Base-by-base conservation (phyloP, 805 yeast genomes). In the Pichia nanzhaoensis region DNA sequence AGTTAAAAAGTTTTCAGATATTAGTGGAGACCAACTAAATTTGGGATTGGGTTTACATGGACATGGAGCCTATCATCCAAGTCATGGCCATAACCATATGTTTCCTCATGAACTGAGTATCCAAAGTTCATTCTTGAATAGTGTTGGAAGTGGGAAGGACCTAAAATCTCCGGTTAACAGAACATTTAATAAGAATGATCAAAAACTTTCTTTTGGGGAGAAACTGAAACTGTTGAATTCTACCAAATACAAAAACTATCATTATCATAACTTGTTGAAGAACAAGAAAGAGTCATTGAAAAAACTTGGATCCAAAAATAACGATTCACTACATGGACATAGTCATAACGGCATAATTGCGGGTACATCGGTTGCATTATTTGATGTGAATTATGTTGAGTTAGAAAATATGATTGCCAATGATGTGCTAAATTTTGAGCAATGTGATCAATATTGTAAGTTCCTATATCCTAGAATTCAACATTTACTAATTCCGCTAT, bases 391-490 rank as follows among this genome's bases (percentile, higher is more conserved):
- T 31, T 44, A 44, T 21, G 16, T 24, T 5, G 58, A 60, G 33
- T 53, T 62, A 9, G 70, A 67, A 28, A 34, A 50, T 10, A 20
- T 62, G 33, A 56, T 58, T 36, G 47, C 55, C 6, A 58, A 57
- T 22, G 58, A 59, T 36, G 44, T 63, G 1, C 43, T 55, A n/a
- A 44, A 55, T 1, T 55, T 57, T 21, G 65, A 60, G 7, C 70
- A 70, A 39, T 64, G 61, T 21, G 74, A 67, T 22, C 61, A 59
- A 8, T 57, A 67, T 30, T 70, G 75, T 4, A 77, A 73, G 47
- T 73, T 72, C 20, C 65, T 80, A 2, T 78, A 81, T 79, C 55
- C 68, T 2, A 57, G 74, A 7, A 59, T 80, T 1, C 61, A 70
- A 9, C 56, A 68, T 3, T 55, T 70, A 5, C 64, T 73, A 0